Conservation (phyloP, 768 basidiomycete genomes). For the Zangia roseola region DNA sequence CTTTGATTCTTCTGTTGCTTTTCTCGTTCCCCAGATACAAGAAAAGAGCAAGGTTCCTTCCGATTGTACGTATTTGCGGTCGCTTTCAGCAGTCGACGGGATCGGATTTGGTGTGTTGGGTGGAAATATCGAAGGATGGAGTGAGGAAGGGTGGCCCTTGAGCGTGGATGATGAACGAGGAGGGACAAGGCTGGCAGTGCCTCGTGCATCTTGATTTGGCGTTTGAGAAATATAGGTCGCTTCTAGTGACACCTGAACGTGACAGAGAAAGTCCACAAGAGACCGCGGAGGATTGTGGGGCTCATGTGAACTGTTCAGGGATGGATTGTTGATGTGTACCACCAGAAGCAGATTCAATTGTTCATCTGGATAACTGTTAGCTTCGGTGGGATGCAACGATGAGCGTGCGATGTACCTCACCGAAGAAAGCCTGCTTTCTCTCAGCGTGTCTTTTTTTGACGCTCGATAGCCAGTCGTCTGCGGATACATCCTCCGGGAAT, state of each 20-base stretch:
- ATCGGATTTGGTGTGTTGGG: slow-evolving; percentile 84
- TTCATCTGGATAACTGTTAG: slow-evolving; percentile 44
- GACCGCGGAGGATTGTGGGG: slow-evolving; percentile 29
- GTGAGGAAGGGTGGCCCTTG: slow-evolving; percentile 34
- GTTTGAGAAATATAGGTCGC: slow-evolving; percentile 72
- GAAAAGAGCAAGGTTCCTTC: slow-evolving; percentile 76
- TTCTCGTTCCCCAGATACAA: slow-evolving; percentile 70
- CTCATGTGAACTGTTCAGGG: slow-evolving; percentile 32
- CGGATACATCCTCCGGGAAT: slow-evolving; percentile 47
- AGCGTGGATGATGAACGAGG: slow-evolving; percentile 52
- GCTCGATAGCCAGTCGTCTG: slow-evolving; percentile 57
- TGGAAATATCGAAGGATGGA: slow-evolving; percentile 70
- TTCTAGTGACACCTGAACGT: slow-evolving; percentile 76
- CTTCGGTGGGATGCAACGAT: slow-evolving; percentile 10
- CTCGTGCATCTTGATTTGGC: slow-evolving; percentile 35
- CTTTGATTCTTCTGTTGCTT: slow-evolving; percentile 38
- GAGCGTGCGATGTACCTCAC: slow-evolving; percentile 40
- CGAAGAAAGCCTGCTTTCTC: slow-evolving; percentile 72
- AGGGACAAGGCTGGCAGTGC: slow-evolving; percentile 42
- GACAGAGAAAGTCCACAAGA: slow-evolving; percentile 61
- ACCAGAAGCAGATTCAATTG: slow-evolving; percentile 50
- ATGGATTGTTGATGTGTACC: slow-evolving; percentile 33
- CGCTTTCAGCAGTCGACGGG: slow-evolving; percentile 68
- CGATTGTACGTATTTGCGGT: slow-evolving; percentile 72
- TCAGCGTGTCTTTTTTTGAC: slow-evolving; percentile 45